phyloP scores from a whole-genome alignment of 2,329 filamentous ascomycete genomes.

The Fusarium multiceps region DNA sequence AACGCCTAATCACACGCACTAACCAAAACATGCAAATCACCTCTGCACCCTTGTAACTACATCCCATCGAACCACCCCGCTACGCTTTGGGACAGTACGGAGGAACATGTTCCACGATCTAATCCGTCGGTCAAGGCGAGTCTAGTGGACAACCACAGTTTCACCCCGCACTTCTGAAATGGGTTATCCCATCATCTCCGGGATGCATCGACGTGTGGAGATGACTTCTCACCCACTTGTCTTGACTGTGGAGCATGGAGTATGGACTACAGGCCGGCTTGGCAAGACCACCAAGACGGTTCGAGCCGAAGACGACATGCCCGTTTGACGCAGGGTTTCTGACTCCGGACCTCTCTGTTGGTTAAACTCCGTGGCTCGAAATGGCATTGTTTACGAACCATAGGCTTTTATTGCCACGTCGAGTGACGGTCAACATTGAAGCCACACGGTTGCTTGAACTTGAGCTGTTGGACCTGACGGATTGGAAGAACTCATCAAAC shows the following conservation, averaged over 20 bases:
- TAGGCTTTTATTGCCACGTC: not conserved
- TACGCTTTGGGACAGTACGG: slow-evolving; percentile 43
- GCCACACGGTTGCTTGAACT: not conserved
- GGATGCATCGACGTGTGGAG: slow-evolving; percentile 25
- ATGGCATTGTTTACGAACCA: slow-evolving; percentile 1
- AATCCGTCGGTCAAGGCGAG: slow-evolving; percentile 25
- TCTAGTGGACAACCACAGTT: not conserved
- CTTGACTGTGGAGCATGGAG: slow-evolving; percentile 7
- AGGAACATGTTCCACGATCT: slow-evolving; percentile 40
- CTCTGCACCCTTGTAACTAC: slow-evolving; percentile 9
- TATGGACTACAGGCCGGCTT: slow-evolving; percentile 33
- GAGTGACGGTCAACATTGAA: not conserved
- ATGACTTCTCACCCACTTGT: slow-evolving; percentile 11
- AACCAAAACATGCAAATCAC: slow-evolving; percentile 16
- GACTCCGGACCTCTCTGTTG: not conserved
- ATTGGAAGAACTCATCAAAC: not conserved
- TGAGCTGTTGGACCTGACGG: not conserved
- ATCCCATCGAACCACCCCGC: slow-evolving; percentile 27
- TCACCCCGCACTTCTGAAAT: slow-evolving; percentile 37
- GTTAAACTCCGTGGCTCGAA: slow-evolving; percentile 20
- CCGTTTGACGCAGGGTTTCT: slow-evolving; percentile 19
- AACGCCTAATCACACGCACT: slow-evolving; percentile 13
- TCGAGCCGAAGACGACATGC: slow-evolving; percentile 35
- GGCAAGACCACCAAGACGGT: slow-evolving; percentile 32
- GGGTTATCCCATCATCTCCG: slow-evolving; percentile 19